Evolutionary conservation across 306 rosid species (phyloP).

Genomic region (Clitoria ternatea): DNA sequence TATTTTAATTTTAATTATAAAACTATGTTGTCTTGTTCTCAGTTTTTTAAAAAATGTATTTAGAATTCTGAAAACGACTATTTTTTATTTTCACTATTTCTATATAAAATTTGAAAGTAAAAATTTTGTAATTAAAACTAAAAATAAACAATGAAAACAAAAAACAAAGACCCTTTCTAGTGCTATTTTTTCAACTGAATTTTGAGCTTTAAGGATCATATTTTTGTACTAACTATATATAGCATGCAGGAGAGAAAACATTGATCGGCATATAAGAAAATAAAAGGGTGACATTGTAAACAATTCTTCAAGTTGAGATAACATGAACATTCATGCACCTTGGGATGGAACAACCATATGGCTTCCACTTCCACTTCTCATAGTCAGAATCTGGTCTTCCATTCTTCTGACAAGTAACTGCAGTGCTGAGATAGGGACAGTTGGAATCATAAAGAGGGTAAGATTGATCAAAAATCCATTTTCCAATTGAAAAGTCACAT

Average conservation of each 20-base stretch:
- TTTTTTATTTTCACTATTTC: too few relatives aligned
- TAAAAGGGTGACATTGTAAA: not conserved
- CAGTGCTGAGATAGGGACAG: constrained; percentile 81
- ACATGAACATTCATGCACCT: constrained; percentile 43
- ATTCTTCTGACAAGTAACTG: constrained; percentile 84
- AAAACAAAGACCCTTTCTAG: too few relatives aligned
- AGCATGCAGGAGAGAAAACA: not conserved
- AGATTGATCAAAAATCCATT: constrained; percentile 81
- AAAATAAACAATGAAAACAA: too few relatives aligned
- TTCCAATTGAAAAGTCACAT: constrained; percentile 75
- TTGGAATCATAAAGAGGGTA: constrained; percentile 81
- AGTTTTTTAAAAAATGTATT: too few relatives aligned
- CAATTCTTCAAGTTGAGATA: not conserved
- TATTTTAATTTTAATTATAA: too few relatives aligned
- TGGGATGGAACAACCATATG: constrained; percentile 65
- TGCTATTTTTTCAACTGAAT: not conserved
- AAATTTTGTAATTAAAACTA: too few relatives aligned
- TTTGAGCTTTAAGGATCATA: not conserved
- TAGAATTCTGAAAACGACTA: too few relatives aligned
- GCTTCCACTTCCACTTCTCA: constrained; percentile 97
- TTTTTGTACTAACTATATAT: not conserved
- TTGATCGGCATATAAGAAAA: constrained; percentile 7
- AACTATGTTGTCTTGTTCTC: too few relatives aligned
- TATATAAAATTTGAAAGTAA: too few relatives aligned
- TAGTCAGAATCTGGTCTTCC: constrained; percentile 96